Conservation (phyloP, 257 asterid genomes). For the Solanum commersonii region DNA sequence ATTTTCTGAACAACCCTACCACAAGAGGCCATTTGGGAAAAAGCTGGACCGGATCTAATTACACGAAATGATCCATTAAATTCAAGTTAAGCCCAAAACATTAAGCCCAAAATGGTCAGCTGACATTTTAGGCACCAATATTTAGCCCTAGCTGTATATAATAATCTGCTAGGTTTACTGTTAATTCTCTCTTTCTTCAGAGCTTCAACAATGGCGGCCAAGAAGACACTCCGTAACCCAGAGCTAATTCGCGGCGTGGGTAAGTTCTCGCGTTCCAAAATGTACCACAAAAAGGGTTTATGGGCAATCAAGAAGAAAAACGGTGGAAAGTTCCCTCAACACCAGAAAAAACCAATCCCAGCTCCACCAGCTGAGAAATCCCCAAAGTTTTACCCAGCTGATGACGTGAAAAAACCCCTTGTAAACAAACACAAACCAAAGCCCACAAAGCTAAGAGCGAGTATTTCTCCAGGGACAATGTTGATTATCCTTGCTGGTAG, state of each 20-base stretch:
- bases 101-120: neutral
- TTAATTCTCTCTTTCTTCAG: neutral
- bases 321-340: slow-evolving; percentile 40
- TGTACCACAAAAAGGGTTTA: slow-evolving; percentile 41
- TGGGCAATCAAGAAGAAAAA: slow-evolving; percentile 45
- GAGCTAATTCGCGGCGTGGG: slow-evolving; percentile 36
- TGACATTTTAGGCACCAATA: neutral
- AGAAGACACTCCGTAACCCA: slow-evolving; percentile 32
- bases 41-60: neutral
- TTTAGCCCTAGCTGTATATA: neutral
- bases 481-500: slow-evolving; percentile 38
- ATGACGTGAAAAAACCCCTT: slow-evolving; percentile 43
- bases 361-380: slow-evolving; percentile 15
- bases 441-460: slow-evolving; percentile 47
- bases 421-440: slow-evolving; percentile 38
- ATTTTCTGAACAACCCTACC: too few species aligned
- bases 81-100: neutral
- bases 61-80: neutral
- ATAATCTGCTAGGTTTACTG: neutral
- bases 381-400: slow-evolving; percentile 49
- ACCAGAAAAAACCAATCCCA: slow-evolving; percentile 16
- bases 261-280: slow-evolving; percentile 24
- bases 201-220: slow-evolving; percentile 29
- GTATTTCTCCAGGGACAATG: slow-evolving; percentile 40
- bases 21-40: neutral